phyloP scores from a whole-genome alignment of 345 rosid species.

The Eucalyptus lansdowneana region DNA sequence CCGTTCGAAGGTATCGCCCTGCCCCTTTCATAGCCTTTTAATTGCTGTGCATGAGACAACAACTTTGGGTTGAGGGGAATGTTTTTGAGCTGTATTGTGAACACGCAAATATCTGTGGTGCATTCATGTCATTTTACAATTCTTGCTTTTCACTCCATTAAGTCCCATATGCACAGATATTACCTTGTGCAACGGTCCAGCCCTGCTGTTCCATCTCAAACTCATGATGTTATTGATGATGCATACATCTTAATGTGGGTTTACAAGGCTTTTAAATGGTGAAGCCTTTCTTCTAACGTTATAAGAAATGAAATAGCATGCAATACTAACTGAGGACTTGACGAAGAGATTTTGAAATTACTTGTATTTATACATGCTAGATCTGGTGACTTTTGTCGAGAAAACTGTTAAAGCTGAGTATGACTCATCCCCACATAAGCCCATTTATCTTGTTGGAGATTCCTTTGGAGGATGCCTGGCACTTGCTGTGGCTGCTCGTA shows the following conservation, averaged over 20 bases:
- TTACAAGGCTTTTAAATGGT: background rate
- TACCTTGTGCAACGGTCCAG: background rate
- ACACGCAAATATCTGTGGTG: background rate
- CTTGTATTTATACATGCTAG: slow-evolving; percentile 8
- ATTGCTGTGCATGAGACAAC: background rate
- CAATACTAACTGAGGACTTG: background rate
- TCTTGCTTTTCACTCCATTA: background rate
- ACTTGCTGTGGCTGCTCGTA: slow-evolving; percentile 76
- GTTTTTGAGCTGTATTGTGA: background rate
- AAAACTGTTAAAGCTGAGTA: slow-evolving; percentile 43
- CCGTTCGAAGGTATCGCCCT: slow-evolving; percentile 45
- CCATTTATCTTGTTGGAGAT: slow-evolving; percentile 80
- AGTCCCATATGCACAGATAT: background rate
- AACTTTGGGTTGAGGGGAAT: background rate
- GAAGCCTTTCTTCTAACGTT: background rate
- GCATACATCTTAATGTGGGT: background rate
- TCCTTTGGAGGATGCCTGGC: slow-evolving; percentile 91
- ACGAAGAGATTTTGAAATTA: background rate
- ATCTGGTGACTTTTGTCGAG: slow-evolving; percentile 50
- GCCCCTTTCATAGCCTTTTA: background rate
- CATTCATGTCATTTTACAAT: background rate
- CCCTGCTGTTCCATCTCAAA: background rate
- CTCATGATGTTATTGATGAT: background rate
- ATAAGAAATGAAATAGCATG: background rate
- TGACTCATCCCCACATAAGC: slow-evolving; percentile 40